These are phyloP conservation scores for Aspergillus quadrilineatus DNA, from an alignment of 2,329 filamentous ascomycete genomes.

Conservation along the genomic window DNA sequence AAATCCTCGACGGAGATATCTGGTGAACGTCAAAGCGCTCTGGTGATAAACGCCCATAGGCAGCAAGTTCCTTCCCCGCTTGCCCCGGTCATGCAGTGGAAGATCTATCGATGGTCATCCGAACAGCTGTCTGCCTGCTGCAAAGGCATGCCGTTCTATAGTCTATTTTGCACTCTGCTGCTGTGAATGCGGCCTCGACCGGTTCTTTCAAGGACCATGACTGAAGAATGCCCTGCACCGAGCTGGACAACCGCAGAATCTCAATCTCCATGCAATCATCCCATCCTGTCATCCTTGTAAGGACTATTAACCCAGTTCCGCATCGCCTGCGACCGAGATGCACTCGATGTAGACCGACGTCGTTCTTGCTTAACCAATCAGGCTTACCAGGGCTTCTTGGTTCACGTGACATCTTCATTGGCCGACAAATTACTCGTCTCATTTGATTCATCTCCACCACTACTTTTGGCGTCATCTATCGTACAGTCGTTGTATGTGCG, in stretches of 20 bases:
- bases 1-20: not conserved
- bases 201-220: not conserved
- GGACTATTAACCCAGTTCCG: too few species aligned
- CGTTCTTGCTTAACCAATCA: too few species aligned
- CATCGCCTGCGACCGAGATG: too few species aligned
- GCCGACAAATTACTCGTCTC: too few species aligned
- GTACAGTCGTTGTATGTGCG: too few species aligned
- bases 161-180: not conserved
- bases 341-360: too few species aligned
- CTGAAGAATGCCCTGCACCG: not conserved
- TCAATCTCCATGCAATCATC: not conserved
- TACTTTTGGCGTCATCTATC: too few species aligned
- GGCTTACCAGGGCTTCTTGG: too few species aligned
- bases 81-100: not conserved
- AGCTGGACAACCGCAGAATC: not conserved
- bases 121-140: not conserved
- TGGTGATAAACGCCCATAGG: conserved; percentile 1
- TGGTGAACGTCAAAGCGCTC: conserved; percentile 1
- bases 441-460: too few species aligned
- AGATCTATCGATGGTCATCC: not conserved
- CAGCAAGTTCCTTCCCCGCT: not conserved
- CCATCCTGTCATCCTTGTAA: not conserved
- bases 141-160: not conserved
- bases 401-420: too few species aligned
- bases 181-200: not conserved